Percentiles rank a stretch among this genome's conserved stretches.
phyloP scores from a whole-genome alignment of 768 basidiomycete species.

The Pholiota microspora region DNA sequence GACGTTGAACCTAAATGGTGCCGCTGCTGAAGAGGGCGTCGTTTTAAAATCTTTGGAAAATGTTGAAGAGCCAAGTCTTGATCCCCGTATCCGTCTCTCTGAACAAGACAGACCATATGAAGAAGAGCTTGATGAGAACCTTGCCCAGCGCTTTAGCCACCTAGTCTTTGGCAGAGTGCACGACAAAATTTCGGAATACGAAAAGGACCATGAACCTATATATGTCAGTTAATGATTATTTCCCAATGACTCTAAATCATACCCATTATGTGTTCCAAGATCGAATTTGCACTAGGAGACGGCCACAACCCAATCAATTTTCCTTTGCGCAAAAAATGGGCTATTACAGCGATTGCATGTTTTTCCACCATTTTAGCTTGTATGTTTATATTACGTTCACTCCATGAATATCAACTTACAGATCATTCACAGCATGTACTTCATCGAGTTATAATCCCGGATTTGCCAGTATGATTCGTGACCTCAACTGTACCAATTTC shows the following conservation, averaged over 20 bases:
- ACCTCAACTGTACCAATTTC: conserved; percentile 38
- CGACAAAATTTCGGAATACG: conserved; percentile 8
- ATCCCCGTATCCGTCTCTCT: conserved; percentile 33
- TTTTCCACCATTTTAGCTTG: conserved; percentile 47
- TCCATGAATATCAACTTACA: background rate
- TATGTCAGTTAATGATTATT: conserved; percentile 14
- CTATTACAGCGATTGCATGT: conserved; percentile 44
- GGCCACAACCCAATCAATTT: conserved; percentile 36
- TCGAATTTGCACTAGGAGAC: conserved; percentile 14
- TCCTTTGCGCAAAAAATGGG: conserved; percentile 37
- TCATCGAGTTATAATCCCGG: conserved; percentile 50
- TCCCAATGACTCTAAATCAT: background rate
- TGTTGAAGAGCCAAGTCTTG: conserved; percentile 31
- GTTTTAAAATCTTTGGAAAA: conserved; percentile 27
- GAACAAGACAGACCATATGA: conserved; percentile 25
- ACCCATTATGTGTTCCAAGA: background rate
- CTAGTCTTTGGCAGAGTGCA: conserved; percentile 22
- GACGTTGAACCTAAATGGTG: conserved; percentile 12
- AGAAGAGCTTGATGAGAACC: conserved; percentile 30
- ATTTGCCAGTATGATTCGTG: conserved; percentile 52
- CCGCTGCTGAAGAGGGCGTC: conserved; percentile 20
- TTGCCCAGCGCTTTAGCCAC: conserved; percentile 30
- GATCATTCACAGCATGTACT: conserved; percentile 25
- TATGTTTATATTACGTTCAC: conserved; percentile 29
- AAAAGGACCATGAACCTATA: conserved; percentile 16